phyloP scores from a whole-genome alignment of 257 asterid genomes.

The Pogostemon cablin region DNA sequence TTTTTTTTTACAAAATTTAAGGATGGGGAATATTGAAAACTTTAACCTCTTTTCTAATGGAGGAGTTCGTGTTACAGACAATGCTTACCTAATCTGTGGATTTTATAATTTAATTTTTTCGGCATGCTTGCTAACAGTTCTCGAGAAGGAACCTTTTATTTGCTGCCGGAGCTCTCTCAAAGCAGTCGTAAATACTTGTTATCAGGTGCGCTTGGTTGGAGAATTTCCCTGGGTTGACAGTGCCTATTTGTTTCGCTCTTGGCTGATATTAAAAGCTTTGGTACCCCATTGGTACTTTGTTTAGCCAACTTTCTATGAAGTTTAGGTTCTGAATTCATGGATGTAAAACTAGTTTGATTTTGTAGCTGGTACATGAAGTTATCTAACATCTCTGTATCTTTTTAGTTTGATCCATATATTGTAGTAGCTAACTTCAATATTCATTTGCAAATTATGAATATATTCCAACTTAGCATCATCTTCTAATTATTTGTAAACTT shows the following conservation, averaged over 20 bases:
- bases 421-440: too few relatives aligned
- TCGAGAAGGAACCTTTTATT: slow-evolving; percentile 46
- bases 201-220: not conserved
- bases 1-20: too few relatives aligned
- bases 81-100: too few relatives aligned
- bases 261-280: not conserved
- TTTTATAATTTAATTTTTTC: not conserved
- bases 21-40: too few relatives aligned
- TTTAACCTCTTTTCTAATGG: too few relatives aligned
- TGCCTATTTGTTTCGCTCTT: not conserved
- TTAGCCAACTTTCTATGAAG: not conserved
- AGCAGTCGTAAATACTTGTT: slow-evolving; percentile 25
- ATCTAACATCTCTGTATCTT: not conserved
- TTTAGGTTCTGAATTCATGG: not conserved
- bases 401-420: too few relatives aligned
- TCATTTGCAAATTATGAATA: too few relatives aligned
- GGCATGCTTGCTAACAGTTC: slow-evolving; percentile 34
- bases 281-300: not conserved
- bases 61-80: too few relatives aligned
- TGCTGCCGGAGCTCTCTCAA: slow-evolving; percentile 51
- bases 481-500: too few relatives aligned
- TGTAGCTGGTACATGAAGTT: not conserved
- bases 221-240: not conserved
- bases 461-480: too few relatives aligned
- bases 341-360: not conserved